Conservation (phyloP, 768 basidiomycete genomes). For the Trametes maxima region DNA sequence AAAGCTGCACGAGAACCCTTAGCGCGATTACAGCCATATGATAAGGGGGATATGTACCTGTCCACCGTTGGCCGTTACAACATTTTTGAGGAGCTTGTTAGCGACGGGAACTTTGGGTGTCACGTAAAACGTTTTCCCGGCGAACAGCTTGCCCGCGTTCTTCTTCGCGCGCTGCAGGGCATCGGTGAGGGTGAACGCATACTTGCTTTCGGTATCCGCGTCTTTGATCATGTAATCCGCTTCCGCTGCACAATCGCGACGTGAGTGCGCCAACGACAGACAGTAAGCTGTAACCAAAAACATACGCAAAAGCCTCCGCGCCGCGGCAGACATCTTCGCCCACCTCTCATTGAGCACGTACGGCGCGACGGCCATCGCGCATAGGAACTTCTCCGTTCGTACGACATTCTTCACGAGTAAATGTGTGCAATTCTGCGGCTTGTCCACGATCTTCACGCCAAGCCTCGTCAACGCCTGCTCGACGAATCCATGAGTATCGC, state of each 20-base stretch:
- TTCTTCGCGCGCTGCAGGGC: slow-evolving; percentile 61
- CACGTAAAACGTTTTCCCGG: slow-evolving; percentile 71
- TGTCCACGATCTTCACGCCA: slow-evolving; percentile 64
- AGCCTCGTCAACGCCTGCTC: slow-evolving; percentile 60
- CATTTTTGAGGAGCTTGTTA: slow-evolving; percentile 62
- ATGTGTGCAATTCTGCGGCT: slow-evolving; percentile 75
- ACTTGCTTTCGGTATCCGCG: slow-evolving; percentile 62
- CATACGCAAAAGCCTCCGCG: slow-evolving; percentile 66
- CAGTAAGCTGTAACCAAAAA: slow-evolving; percentile 16
- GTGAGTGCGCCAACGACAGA: background rate
- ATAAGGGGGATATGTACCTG: slow-evolving; percentile 46
- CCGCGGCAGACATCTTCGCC: slow-evolving; percentile 61
- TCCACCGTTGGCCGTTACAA: slow-evolving; percentile 72
- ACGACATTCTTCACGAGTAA: slow-evolving; percentile 69
- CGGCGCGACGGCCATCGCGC: slow-evolving; percentile 66
- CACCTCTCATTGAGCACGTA: slow-evolving; percentile 68
- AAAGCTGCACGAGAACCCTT: slow-evolving; percentile 36
- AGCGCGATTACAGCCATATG: background rate
- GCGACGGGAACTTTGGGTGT: slow-evolving; percentile 67
- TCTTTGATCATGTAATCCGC: slow-evolving; percentile 62
- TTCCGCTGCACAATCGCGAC: slow-evolving; percentile 51
- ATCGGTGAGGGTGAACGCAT: slow-evolving; percentile 62
- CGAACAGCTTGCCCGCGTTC: slow-evolving; percentile 57
- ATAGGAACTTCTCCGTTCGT: slow-evolving; percentile 88
- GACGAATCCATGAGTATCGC: background rate